Conservation (phyloP, 345 rosid species). For the Salix dunnii region DNA sequence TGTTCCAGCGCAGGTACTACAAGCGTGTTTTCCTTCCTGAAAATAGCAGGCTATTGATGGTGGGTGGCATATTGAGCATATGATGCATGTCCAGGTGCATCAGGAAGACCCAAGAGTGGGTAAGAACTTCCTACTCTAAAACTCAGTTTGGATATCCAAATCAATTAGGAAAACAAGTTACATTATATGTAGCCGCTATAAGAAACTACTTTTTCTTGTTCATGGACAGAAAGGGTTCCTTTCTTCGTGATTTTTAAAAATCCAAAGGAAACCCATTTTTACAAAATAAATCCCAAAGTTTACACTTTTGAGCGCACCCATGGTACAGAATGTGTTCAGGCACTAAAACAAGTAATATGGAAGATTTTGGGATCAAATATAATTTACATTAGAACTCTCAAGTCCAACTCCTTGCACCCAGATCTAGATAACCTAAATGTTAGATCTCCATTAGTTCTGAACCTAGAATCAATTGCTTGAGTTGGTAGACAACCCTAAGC, state of each 20-base stretch:
- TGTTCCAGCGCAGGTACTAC: background rate
- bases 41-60: too few species aligned
- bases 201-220: background rate
- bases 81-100: too few species aligned
- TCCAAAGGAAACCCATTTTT: background rate
- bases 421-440: background rate
- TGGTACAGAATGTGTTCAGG: background rate
- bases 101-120: too few species aligned
- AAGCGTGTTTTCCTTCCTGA: background rate
- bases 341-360: background rate
- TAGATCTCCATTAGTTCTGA: background rate
- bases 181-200: background rate
- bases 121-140: background rate
- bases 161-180: background rate
- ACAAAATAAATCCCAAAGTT: background rate
- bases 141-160: background rate
- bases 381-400: background rate
- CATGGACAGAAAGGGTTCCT: background rate
- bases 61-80: too few species aligned
- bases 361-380: conserved; percentile 1
- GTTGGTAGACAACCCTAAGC: too few species aligned
- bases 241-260: background rate
- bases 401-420: background rate
- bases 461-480: background rate
- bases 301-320: background rate